These are phyloP conservation scores for Podospora fimiseda DNA, from an alignment of 495 filamentous ascomycete species.

Conservation along the genomic window DNA sequence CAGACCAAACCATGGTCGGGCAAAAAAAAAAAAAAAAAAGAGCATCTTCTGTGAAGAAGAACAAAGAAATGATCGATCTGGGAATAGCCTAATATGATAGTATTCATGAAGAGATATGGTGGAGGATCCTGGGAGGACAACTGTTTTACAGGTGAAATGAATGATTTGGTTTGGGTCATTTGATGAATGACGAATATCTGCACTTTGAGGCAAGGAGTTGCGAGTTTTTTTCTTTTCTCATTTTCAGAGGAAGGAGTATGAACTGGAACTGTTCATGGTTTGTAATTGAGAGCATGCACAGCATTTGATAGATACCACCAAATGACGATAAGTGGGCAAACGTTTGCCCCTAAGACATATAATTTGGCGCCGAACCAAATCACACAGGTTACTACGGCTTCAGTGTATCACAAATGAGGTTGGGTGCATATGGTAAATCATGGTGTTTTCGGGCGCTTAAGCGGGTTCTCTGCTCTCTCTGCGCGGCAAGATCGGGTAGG, in stretches of 20 bases:
- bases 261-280: background rate
- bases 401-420: background rate
- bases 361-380: background rate
- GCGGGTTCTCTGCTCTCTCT: too few species aligned
- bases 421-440: background rate
- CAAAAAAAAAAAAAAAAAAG: too few species aligned
- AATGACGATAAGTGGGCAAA: too few species aligned
- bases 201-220: slow-evolving; percentile 6
- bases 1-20: background rate
- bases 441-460: background rate
- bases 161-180: background rate
- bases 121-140: background rate
- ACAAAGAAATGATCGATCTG: too few species aligned
- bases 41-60: background rate
- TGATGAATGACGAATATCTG: slow-evolving; percentile 12
- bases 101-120: background rate
- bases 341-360: background rate
- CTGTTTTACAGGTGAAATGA: too few species aligned
- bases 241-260: slow-evolving; percentile 8
- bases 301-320: background rate
- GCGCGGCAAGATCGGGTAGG: too few species aligned
- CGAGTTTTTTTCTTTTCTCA: background rate
- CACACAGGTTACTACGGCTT: background rate
- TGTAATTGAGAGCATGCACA: background rate
- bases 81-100: background rate